Evolutionary conservation across 768 basidiomycete genomes (phyloP).

Genomic region (Agaricus subrufescens): DNA sequence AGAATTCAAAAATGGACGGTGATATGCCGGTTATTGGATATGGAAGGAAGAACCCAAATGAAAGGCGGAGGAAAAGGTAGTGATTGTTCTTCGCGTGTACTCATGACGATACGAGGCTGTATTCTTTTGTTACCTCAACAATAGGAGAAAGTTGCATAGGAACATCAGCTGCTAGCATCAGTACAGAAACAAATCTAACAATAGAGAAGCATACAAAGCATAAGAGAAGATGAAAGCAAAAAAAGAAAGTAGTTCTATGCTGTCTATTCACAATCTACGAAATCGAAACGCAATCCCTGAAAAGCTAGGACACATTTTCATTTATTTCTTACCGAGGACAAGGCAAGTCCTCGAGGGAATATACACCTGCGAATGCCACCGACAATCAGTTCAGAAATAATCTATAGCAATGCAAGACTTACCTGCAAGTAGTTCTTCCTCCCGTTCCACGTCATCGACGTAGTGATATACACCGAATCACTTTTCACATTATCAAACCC

Average conservation of each 20-base stretch:
- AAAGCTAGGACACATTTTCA: no score
- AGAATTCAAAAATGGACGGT: constrained; percentile 47
- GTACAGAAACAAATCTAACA: no score
- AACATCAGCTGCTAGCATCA: no score
- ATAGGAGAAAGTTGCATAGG: neutral
- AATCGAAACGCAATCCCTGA: no score
- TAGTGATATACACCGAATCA: constrained; percentile 69
- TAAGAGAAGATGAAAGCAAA: no score
- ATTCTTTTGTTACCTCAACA: no score
- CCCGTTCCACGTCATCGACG: constrained; percentile 87
- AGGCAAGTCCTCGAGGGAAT: constrained; percentile 64
- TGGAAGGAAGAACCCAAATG: constrained; percentile 89
- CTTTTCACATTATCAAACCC: constrained; percentile 80
- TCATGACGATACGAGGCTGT: no score
- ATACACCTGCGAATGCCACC: constrained; percentile 47
- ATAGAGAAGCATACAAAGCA: no score
- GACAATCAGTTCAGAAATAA: neutral
- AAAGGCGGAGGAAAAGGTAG: constrained; percentile 59
- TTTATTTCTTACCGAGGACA: constrained; percentile 47
- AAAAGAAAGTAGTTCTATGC: no score
- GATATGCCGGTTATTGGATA: constrained; percentile 83
- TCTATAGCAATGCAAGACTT: constrained; percentile 14
- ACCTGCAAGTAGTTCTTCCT: constrained; percentile 90
- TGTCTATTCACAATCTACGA: no score
- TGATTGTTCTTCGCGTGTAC: neutral